A percentile compares a stretch with the other conserved stretches of the same genome.
These are phyloP conservation scores for Xylaria arbuscula DNA, from an alignment of 2,329 filamentous ascomycete species.

Conservation along the genomic window DNA sequence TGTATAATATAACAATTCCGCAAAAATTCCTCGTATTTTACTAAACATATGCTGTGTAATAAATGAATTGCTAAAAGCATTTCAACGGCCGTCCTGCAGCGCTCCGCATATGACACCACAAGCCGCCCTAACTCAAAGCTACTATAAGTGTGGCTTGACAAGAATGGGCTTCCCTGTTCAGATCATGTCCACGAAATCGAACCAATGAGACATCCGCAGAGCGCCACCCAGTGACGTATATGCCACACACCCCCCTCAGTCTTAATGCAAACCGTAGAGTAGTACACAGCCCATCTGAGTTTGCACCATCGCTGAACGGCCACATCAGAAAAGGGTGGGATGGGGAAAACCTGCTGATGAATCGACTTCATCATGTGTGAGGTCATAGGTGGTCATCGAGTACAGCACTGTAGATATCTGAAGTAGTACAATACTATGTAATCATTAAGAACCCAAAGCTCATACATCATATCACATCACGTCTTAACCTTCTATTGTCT, in stretches of 20 bases:
- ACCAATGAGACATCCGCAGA: constrained; percentile 15
- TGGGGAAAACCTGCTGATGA: constrained; percentile 25
- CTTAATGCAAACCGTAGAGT: not conserved
- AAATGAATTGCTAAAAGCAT: not conserved
- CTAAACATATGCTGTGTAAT: not conserved
- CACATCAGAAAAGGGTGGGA: not conserved
- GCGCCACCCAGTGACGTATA: constrained; percentile 32
- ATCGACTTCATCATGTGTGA: constrained; percentile 23
- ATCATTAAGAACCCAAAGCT: not conserved
- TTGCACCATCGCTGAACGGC: constrained; percentile 16
- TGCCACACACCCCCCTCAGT: constrained; percentile 13
- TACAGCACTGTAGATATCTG: constrained; percentile 7
- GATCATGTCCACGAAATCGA: constrained; percentile 3
- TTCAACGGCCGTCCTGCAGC: not conserved
- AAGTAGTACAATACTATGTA: constrained; percentile 15
- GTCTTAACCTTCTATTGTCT: not conserved
- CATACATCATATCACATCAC: too few relatives aligned
- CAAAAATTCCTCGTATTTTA: not conserved
- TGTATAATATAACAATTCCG: too few relatives aligned
- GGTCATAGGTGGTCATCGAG: constrained; percentile 27
- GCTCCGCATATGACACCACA: constrained; percentile 8
- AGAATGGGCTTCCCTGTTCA: constrained; percentile 34
- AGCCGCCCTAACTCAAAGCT: not conserved
- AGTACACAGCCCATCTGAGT: constrained; percentile 1
- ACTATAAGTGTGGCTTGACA: constrained; percentile 29